Base-by-base conservation (phyloP, 2,329 filamentous ascomycete species). In the Cladosporium halotolerans region DNA sequence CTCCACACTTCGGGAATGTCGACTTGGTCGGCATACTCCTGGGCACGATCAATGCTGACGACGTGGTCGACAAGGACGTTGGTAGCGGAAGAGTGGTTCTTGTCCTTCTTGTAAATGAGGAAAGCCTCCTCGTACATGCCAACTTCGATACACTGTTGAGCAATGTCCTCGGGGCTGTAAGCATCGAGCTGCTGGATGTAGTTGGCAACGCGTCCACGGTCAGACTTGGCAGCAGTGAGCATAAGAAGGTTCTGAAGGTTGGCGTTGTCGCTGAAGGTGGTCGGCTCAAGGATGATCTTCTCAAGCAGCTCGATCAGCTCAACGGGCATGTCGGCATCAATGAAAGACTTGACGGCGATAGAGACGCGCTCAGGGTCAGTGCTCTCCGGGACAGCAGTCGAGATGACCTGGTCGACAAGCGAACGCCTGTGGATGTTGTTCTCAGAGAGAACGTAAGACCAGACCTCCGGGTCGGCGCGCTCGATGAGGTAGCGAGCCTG, bases 221-320 rank as follows among this genome's bases (percentile, higher is more conserved):
- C 95, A 10, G 93, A 91, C 77, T 96, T 96, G 63, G 90, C 90
- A 42, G 95, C 93, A 23, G 93, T 99, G 66, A 97, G 85, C 78
- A 99, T 89, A 57, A 99, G 82, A 56, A 99, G 75, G 72, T 99
- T 99, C 73, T 99, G 95, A 54, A 99, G 79, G 70, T 89, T 96
- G 66, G 89, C 83, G 72, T 99, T 99, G 74, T 99, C 95, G 65
- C 89, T 96, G 79, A 99, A 99, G 4, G 89, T 89, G 4, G 92
- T 95, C n/a, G 93, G 95, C 77, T 99, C 93, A n/a, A 99, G 78
- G 32, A 99, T 92, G 62, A 99, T 99, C 83, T 97, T 99, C 79
- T 99, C 95, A 14, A 99, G 81, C 36, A 99, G 82, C 72, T 99
- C 95, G 64, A 99, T 97, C 48, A 99, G 81, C 76, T 99, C 93